Evolutionary conservation across 192 early-diverging fungal species (phyloP), one percentile per base, ranked within the genome.

Genomic region (Rhizophlyctis rosea): DNA sequence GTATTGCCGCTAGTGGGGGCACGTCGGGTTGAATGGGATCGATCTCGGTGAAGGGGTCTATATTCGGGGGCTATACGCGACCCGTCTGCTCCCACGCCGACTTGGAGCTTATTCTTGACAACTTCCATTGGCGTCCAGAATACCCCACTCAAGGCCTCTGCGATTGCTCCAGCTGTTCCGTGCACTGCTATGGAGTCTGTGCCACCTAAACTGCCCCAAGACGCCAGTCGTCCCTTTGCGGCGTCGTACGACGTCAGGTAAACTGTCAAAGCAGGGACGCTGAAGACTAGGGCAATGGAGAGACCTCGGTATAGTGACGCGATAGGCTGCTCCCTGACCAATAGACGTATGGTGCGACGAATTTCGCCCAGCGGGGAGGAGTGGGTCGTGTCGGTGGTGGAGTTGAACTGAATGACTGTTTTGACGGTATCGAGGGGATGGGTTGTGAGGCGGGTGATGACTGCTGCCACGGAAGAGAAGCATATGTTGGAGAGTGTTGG

Each of bases 81-180:
- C 39, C 25, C 59, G 9, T 60, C 47, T 27, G 24, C 27, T 14
- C 31, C 4, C 48, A 44, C 16, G 47, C 64, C 70, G 30, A 83
- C 80, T 65, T 93, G 91, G 54, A 90, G 57, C 48, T 81, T 79
- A 51, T 81, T 86, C 56, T 93, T 93, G 34, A 93, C 30, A 0
- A 93, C 85, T 66, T 93, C 91, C 91, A 93, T 93, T 1, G 91
- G 91, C 3, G 91, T 93, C 76, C 87, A 93, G 25, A 90, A 77
- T 5, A 85, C 55, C 5, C 89, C 90, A 3, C 82, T 81, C 0
- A 81, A 54, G 13, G 77, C 73, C 66, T 93, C 91, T 23, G 91
- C 89, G 23, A 66, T 55, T 0, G 69, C 67, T 5, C 80, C 89
- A n/a, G 83, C 77, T 0, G 74, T 27, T 21, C 81, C 65, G 67